Conservation (phyloP, 2,329 filamentous ascomycete genomes). For the Hypoxylon sp. region DNA sequence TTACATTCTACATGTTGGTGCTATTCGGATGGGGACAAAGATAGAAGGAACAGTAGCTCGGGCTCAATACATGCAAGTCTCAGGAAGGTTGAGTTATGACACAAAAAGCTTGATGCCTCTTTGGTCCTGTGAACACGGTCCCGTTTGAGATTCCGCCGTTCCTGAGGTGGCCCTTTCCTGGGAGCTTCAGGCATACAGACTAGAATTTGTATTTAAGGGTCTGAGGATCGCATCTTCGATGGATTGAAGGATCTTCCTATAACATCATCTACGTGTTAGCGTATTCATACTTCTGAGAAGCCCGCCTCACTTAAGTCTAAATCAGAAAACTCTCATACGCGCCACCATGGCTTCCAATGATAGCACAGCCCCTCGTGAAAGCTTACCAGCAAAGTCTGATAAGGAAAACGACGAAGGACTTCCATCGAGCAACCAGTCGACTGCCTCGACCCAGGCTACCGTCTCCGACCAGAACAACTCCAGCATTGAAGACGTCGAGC, state of each 20-base stretch:
- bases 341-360: constrained; percentile 5
- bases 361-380: neutral
- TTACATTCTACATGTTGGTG: neutral
- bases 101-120: neutral
- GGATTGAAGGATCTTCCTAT: neutral
- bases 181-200: neutral
- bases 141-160: neutral
- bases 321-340: neutral
- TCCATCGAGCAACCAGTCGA: too few species aligned
- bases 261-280: neutral
- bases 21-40: constrained; percentile 8
- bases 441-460: too few species aligned
- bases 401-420: too few species aligned
- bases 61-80: neutral
- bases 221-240: neutral
- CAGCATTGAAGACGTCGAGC: neutral
- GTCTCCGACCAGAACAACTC: neutral
- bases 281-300: neutral
- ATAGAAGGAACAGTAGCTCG: neutral
- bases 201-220: neutral
- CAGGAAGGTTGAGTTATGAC: neutral
- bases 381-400: neutral
- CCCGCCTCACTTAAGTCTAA: neutral
- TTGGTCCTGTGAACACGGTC: neutral
- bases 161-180: neutral